Base-by-base conservation (phyloP, 768 basidiomycete species). In the Mycena rosella region DNA sequence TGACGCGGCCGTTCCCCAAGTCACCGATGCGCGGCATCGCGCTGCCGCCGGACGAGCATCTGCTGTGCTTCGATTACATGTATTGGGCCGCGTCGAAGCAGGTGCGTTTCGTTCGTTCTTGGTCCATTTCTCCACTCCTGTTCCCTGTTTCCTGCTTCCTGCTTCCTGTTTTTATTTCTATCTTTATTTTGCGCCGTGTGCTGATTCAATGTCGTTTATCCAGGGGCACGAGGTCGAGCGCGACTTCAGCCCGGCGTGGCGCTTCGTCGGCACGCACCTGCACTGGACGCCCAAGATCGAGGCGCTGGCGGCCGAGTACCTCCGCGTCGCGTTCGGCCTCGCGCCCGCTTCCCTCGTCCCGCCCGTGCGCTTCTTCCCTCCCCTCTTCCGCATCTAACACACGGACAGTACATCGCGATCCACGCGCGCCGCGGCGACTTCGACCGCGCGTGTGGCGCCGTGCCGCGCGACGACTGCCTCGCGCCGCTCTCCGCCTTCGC, bases 361-460 rank as follows among this genome's bases (percentile, higher is more conserved):
- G 3, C 74, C 57, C 14, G 67, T 68, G 29, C 27, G 67, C n/a
- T 59, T 8, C 36, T 8, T 20, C 18, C 14, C 8, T 22, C 29
- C 13, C 17, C n/a, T 7, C 40, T 10, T 20, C 3, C 9, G 0
- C 14, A 14, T 14, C 68, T 36, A 22, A 34, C 45, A 73, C 42
- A 42, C 53, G 17, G 11, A 0, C 70, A 80, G 78, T 84, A 75
- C 64, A 82, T 84, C 65, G 68, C 77, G 0, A 66, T 84, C 42
- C 83, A 84, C 61, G 74, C 76, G 22, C 80, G 83, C 5, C 77
- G 74, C 38, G 74, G 74, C 32, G 82, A 84, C 63, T 83, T 83
- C 69, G 58, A 49, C 18, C 60, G 20, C 1, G 73, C 70, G 51
- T 83, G 83, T 14, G 17, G 26, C n/a, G 71, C 73, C 10, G 58